Base-by-base conservation (phyloP, 148 eudicot genomes). In the Camellia lanceoleosa region DNA sequence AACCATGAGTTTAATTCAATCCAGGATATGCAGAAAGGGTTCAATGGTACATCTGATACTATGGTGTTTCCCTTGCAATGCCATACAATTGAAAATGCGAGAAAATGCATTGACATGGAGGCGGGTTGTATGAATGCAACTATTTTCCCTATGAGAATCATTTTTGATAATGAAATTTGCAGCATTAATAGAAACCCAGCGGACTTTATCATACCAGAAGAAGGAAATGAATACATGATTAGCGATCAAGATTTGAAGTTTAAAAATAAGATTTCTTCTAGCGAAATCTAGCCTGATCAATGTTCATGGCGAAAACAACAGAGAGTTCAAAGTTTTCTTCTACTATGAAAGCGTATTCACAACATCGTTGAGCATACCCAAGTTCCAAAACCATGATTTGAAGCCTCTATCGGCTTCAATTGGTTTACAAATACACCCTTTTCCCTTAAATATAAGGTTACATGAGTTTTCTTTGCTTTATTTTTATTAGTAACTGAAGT, bases 131-230 rank as follows among this genome's bases (percentile, higher is more conserved):
- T 30, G 51, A 61, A 52, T 72, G 82, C 63, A 49, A 66, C 58
- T 55, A 65, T 6, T 30, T 41, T 56, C 74, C 62, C 73, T 65
- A 0, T 6, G 23, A 62, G 15, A 68, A 41, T 74, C 59, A 23
- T 65, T 43, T 49, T 84, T 42, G 59, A 72, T 68, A 71, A 63
- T 15, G 87, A 76, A 42, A 63, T 78, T 3, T 95, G 98, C 83
- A 47, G 51, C 54, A 23, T 89, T 44, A 95, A 89, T 84, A 77
- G 79, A 79, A 95, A 95, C 73, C 98, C 98, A 0, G 93, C 96
- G 75, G 98, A 95, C 80, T 89, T 93, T 80, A 88, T 81, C 80
- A 65, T 87, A 82, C 82, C 85, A 42, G 82, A 85, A 65, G 68
- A 84, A 73, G 80, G 68, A 79, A 86, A 84, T 73, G 66, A 44